Base-by-base conservation (phyloP, 768 basidiomycete genomes). In the Rhodotorula paludigena region DNA sequence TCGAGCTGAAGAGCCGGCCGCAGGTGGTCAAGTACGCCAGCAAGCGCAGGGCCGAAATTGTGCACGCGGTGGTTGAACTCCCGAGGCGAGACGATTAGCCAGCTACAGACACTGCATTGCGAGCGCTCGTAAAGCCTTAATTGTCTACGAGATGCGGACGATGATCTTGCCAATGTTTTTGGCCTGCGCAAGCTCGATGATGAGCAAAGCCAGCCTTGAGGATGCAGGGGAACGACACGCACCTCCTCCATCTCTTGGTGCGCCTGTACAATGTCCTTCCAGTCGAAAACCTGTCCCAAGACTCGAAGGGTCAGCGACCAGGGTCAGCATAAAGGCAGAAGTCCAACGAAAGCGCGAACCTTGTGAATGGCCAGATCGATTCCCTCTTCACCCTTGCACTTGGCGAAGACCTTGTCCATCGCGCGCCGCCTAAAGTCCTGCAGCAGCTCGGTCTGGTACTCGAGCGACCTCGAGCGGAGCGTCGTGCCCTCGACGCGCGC, bases 401-500 rank as follows among this genome's bases (percentile, higher is more conserved):
- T 49, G 5, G 58, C 63, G 53, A 67, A 66, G 33, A 77, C 65
- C 47, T 66, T 61, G 28, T 64, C 68, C n/a, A 77, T 42, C 18
- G 73, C 71, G 47, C 75, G 73, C 33, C 65, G 49, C n/a, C 63
- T 66, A 55, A 76, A 76, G 38, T 68, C 55, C n/a, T 74, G 66
- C 38, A 81, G 70, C 9, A 94, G 81, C 30, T 87, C 83, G 7
- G 83, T 82, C 78, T 96, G 91, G 77, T 94, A 96, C 69, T 83
- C 80, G n/a, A 81, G 74, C 33, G 84, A 83, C 52, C 90, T 85
- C 38, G 87, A 85, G 32, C 92, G 85, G 38, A 96, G 80, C 3
- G 91, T 94, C 30, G 90, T 89, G 30, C 92, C 70, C 78, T 91
- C 87, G 57, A 97, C 87, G 33, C 86, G 85, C 57, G 96, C 84